Conservation (phyloP, 2,329 filamentous ascomycete species). For the Fusarium annulatum region DNA sequence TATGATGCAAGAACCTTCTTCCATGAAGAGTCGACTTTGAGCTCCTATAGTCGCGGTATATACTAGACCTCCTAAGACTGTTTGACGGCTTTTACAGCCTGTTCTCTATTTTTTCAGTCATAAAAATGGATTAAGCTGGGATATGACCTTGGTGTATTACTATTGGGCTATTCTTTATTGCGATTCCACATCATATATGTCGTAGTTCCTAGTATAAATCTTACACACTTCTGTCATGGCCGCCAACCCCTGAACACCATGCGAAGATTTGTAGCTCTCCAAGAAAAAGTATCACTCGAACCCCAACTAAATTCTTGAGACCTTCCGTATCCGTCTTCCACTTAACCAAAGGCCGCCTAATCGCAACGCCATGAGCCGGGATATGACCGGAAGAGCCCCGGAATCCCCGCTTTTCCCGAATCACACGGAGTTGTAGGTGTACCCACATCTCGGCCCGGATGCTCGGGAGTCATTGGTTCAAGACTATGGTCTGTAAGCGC, state of each 20-base stretch:
- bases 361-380: neutral
- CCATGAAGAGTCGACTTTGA: neutral
- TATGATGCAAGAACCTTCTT: neutral
- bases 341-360: neutral
- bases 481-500: neutral
- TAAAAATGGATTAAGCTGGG: fast-evolving
- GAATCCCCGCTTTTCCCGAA: conserved; percentile 13
- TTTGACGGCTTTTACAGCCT: neutral
- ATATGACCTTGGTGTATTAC: neutral
- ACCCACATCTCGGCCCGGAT: conserved; percentile 4
- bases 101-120: too few species aligned
- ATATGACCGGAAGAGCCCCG: neutral
- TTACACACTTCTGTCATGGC: neutral
- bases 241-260: neutral
- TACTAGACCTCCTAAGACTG: neutral
- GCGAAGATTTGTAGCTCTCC: neutral
- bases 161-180: neutral
- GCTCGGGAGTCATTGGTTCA: neutral
- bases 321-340: neutral
- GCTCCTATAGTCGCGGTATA: neutral
- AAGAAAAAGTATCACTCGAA: fast-evolving
- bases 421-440: neutral
- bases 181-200: neutral
- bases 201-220: neutral
- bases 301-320: neutral